A percentile compares a stretch with the other conserved stretches of the same genome.
These are phyloP conservation scores for Mycena alexandri DNA, from an alignment of 768 basidiomycete species.

Conservation along the genomic window DNA sequence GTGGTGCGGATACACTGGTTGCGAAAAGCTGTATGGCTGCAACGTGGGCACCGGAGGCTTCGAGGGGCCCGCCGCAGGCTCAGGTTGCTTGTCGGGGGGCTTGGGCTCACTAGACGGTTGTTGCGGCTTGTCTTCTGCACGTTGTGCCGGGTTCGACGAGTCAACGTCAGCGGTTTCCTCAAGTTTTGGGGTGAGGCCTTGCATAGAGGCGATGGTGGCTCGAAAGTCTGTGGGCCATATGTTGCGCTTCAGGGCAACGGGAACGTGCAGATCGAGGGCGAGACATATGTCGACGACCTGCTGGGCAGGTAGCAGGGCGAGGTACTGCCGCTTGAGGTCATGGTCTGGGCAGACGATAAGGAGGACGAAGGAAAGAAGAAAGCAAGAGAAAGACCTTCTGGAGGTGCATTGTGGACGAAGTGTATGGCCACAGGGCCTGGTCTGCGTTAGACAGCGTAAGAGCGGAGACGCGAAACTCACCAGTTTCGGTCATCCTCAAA, in stretches of 20 bases:
- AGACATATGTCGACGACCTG: conserved; percentile 88
- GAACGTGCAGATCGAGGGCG: conserved; percentile 76
- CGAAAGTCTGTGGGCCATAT: conserved; percentile 82
- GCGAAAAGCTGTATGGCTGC: conserved; percentile 66
- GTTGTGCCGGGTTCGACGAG: conserved; percentile 26
- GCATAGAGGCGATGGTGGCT: conserved; percentile 70
- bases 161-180: conserved; percentile 30
- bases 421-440: conserved; percentile 20
- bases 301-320: conserved; percentile 72
- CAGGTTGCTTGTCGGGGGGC: conserved; percentile 44
- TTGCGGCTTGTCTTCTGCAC: conserved; percentile 35
- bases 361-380: background rate
- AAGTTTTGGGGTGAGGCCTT: conserved; percentile 47
- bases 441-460: too few species aligned
- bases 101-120: conserved; percentile 40
- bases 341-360: conserved; percentile 52
- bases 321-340: conserved; percentile 79
- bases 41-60: conserved; percentile 59
- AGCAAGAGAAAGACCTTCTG: conserved; percentile 22
- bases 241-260: conserved; percentile 71
- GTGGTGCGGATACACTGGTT: conserved; percentile 76
- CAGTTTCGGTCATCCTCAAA: too few species aligned
- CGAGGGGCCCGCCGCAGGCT: conserved; percentile 34
- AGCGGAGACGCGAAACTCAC: too few species aligned
- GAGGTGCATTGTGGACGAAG: conserved; percentile 32